Evolutionary conservation across 495 filamentous ascomycete species (phyloP).

Genomic region (Podospora australis): DNA sequence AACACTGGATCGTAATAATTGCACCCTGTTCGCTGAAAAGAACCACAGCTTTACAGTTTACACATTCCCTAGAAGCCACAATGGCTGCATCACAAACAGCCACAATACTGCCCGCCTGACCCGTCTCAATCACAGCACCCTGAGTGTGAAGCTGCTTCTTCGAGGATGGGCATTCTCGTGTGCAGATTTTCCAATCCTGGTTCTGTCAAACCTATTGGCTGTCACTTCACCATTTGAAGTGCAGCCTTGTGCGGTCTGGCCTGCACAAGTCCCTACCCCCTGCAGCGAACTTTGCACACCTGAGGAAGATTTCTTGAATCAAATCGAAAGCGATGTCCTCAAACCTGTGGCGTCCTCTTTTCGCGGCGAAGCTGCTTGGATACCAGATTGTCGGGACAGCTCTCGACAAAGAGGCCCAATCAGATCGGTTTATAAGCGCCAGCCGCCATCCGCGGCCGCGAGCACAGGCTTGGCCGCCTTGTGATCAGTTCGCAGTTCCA

Average conservation of each 20-base stretch:
- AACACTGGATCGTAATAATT: too few species aligned
- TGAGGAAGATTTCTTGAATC: background rate
- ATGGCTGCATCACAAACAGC: background rate
- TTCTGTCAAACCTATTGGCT: slow-evolving; percentile 1
- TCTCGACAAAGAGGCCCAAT: too few species aligned
- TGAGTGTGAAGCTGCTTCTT: background rate
- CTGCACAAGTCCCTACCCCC: background rate
- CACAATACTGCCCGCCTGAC: background rate
- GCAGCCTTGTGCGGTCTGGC: slow-evolving; percentile 8
- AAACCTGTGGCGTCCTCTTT: background rate
- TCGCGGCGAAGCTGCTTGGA: slow-evolving; percentile 7
- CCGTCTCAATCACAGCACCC: background rate
- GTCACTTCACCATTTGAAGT: background rate
- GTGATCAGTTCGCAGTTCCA: background rate
- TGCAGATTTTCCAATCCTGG: background rate
- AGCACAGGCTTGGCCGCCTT: background rate
- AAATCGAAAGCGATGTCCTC: background rate
- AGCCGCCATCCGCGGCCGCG: slow-evolving; percentile 3
- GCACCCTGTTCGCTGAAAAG: too few species aligned
- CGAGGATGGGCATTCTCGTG: background rate
- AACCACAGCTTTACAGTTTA: too few species aligned
- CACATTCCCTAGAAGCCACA: too few species aligned
- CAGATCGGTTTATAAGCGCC: slow-evolving; percentile 5
- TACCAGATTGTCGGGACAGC: slow-evolving; percentile 2
- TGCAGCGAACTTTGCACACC: background rate